Percentiles rank a stretch among this genome's conserved stretches.
Conservation (phyloP, 768 basidiomycete genomes). For the Coprinellus aureogranulatus region DNA sequence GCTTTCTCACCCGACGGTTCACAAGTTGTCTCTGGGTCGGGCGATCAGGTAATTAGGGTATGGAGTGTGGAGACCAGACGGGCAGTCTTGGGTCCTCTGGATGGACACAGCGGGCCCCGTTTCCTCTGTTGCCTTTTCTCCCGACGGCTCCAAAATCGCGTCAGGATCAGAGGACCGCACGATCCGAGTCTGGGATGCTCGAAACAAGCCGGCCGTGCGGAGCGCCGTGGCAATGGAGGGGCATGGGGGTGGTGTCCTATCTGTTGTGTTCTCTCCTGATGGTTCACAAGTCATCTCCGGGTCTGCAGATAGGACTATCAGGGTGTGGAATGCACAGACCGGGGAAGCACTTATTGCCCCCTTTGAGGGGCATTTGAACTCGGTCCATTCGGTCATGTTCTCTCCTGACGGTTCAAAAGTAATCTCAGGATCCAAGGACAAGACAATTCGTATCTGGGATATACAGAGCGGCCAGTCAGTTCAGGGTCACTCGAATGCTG, state of each 20-base stretch:
- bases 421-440: not conserved
- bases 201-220: not conserved
- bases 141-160: not conserved
- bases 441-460: not conserved
- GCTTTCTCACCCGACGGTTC: not conserved
- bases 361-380: too few relatives aligned
- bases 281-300: too few relatives aligned
- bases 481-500: too few relatives aligned
- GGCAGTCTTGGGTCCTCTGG: not conserved
- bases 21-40: not conserved
- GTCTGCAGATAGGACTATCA: too few relatives aligned
- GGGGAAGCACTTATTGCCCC: too few relatives aligned
- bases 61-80: not conserved
- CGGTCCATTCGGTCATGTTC: not conserved
- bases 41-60: not conserved
- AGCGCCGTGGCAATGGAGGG: not conserved
- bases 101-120: not conserved
- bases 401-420: not conserved
- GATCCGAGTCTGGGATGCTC: not conserved
- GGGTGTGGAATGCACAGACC: too few relatives aligned
- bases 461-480: too few relatives aligned
- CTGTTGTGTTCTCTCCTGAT: constrained; percentile 15
- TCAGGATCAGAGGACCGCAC: not conserved
- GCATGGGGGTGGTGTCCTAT: not conserved
- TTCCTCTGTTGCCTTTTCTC: not conserved